Conservation (phyloP, 805 yeast genomes). For the Ogataea trehalophila region DNA sequence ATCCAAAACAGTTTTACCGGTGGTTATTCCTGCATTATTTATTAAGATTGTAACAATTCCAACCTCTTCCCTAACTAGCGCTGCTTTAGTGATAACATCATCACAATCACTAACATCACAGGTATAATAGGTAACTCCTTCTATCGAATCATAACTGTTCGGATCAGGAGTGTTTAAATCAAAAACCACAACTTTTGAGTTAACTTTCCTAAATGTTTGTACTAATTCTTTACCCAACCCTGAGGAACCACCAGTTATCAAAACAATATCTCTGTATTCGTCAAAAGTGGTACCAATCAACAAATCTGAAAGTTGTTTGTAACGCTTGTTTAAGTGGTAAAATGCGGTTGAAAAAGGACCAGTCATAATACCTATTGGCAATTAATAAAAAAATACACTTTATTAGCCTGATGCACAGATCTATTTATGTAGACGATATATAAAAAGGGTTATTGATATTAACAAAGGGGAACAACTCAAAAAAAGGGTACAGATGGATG, state of each 20-base stretch:
- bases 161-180: slow-evolving; percentile 48
- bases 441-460: no score
- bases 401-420: no score
- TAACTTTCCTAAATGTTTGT: slow-evolving; percentile 34
- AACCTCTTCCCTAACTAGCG: slow-evolving; percentile 37
- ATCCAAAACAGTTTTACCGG: slow-evolving; percentile 53
- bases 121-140: slow-evolving; percentile 46
- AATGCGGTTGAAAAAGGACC: slow-evolving; percentile 23
- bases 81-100: slow-evolving; percentile 39
- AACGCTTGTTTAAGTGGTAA: slow-evolving; percentile 23
- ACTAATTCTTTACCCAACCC: slow-evolving; percentile 76
- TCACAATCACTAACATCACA: slow-evolving; percentile 66
- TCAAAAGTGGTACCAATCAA: slow-evolving; percentile 51
- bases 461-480: no score
- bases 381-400: no score
- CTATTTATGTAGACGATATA: no score
- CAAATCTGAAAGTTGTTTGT: slow-evolving; percentile 32
- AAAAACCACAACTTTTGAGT: slow-evolving; percentile 56
- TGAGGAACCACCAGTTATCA: slow-evolving; percentile 79
- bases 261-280: slow-evolving; percentile 51
- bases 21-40: slow-evolving; percentile 81
- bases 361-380: slow-evolving; percentile 17
- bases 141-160: slow-evolving; percentile 25
- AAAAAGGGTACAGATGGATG: no score
- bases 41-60: slow-evolving; percentile 67